These are phyloP conservation scores for Baeospora myosura DNA, from an alignment of 1,284 basidiomycete species.

Conservation along the genomic window DNA sequence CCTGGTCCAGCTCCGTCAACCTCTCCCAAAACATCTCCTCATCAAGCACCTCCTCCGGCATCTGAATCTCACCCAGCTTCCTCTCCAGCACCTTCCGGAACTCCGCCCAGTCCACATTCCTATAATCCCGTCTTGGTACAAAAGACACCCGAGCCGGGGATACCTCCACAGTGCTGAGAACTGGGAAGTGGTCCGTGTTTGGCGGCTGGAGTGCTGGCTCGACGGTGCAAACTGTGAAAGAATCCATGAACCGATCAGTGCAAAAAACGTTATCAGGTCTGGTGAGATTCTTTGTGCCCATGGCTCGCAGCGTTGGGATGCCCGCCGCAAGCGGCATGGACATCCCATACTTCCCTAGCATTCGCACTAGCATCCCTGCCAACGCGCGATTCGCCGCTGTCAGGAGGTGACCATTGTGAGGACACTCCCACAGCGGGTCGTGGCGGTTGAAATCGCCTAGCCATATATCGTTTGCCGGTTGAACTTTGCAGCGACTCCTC, in stretches of 20 bases:
- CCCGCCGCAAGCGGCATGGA: constrained; percentile 21
- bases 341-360: constrained; percentile 15
- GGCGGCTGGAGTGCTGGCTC: not conserved
- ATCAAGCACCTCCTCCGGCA: not conserved
- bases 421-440: constrained; percentile 39
- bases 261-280: constrained; percentile 29
- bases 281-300: constrained; percentile 21
- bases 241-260: constrained; percentile 8
- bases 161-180: constrained; percentile 6
- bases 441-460: constrained; percentile 45
- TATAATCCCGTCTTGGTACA: not conserved
- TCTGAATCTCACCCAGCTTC: not conserved
- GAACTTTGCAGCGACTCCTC: not conserved
- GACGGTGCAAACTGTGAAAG: constrained; percentile 12
- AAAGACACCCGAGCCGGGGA: not conserved
- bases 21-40: not conserved
- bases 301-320: constrained; percentile 22
- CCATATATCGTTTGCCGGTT: constrained; percentile 19
- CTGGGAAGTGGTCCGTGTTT: constrained; percentile 9
- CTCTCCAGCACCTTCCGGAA: constrained; percentile 1
- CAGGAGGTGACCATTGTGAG: constrained; percentile 29
- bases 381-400: constrained; percentile 9
- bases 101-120: constrained; percentile 2
- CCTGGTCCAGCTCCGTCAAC: constrained; percentile 1
- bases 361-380: constrained; percentile 14